Conservation (phyloP, 2,329 filamentous ascomycete species). For the Xylaria sp. region DNA sequence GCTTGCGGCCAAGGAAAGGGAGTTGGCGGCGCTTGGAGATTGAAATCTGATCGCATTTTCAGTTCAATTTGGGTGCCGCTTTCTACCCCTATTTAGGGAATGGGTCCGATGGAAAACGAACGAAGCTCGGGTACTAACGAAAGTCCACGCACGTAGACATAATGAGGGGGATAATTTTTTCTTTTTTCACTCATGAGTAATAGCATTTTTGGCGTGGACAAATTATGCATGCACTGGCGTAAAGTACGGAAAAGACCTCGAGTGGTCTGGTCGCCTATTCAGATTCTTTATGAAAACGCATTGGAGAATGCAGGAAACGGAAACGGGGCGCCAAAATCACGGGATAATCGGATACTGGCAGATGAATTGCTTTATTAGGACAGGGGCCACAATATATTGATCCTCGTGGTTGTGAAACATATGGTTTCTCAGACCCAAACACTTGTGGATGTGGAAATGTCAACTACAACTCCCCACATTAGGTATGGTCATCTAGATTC, state of each 20-base stretch:
- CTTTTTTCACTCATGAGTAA: constrained; percentile 11
- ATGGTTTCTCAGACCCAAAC: background rate
- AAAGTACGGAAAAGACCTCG: background rate
- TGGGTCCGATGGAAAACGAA: background rate
- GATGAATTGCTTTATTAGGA: background rate
- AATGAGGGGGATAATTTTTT: background rate
- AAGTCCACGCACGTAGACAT: background rate
- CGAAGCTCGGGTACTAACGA: constrained; percentile 5
- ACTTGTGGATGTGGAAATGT: background rate
- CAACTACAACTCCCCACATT: background rate
- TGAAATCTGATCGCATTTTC: constrained; percentile 21
- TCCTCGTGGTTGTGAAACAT: background rate
- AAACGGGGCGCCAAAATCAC: background rate
- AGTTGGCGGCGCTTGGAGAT: constrained; percentile 66
- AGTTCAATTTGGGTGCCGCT: background rate
- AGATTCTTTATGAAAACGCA: constrained; percentile 1
- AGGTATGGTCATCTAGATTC: background rate
- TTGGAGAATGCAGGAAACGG: constrained; percentile 1
- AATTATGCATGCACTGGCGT: constrained; percentile 30
- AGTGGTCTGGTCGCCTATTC: background rate
- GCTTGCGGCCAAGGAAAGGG: constrained; percentile 77
- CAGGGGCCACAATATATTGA: background rate
- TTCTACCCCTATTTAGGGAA: background rate
- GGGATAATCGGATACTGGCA: background rate
- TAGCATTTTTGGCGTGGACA: constrained; percentile 11